These are phyloP conservation scores for Ascosphaera aggregata DNA, from an alignment of 2,329 filamentous ascomycete species.

Conservation along the genomic window DNA sequence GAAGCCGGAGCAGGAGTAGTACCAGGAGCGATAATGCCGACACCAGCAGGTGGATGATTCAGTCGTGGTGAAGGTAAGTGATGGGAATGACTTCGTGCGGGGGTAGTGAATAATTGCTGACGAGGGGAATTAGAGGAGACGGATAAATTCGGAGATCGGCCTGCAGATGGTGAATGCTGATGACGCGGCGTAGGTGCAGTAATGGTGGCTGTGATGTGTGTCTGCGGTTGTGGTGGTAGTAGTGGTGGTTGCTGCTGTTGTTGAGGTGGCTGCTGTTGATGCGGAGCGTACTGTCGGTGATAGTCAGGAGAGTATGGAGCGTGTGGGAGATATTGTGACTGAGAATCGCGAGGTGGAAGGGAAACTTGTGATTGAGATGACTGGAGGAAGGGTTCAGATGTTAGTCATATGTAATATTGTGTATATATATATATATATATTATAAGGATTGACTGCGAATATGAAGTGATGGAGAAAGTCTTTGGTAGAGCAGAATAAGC, in stretches of 20 bases:
- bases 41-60: neutral
- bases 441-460: too few species aligned
- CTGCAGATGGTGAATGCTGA: neutral
- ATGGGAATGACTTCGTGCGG: neutral
- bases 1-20: conserved; percentile 9
- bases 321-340: neutral
- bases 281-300: neutral
- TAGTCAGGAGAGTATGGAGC: neutral
- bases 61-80: neutral
- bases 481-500: too few species aligned
- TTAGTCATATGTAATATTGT: too few species aligned
- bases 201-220: too few species aligned
- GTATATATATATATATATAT: too few species aligned
- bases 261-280: neutral
- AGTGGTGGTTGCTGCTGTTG: too few species aligned
- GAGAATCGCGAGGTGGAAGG: neutral
- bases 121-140: neutral
- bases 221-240: too few species aligned
- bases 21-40: conserved; percentile 9
- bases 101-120: neutral
- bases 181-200: too few species aligned
- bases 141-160: neutral
- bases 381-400: too few species aligned
- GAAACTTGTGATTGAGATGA: neutral
- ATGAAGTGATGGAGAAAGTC: too few species aligned